Conservation (phyloP, 2,329 filamentous ascomycete species). For the Phoma sp. region DNA sequence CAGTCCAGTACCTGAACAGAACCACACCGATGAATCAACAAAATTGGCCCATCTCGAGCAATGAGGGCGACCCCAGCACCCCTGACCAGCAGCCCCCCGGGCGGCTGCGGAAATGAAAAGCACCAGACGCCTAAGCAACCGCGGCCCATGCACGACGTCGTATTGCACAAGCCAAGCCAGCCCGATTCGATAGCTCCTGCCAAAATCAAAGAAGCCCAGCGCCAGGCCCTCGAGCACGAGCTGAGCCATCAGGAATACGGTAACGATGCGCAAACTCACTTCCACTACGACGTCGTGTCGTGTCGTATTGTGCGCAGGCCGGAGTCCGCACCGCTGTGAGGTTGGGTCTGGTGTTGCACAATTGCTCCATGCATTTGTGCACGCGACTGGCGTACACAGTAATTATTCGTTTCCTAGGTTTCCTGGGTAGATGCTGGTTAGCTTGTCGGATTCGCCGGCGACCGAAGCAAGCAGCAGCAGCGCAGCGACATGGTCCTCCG, state of each 20-base stretch:
- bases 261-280: not conserved
- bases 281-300: too few relatives aligned
- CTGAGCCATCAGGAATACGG: slow-evolving; percentile 2
- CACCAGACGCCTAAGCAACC: slow-evolving; percentile 6
- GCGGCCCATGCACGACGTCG: slow-evolving; percentile 7
- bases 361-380: too few relatives aligned
- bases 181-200: slow-evolving; percentile 12
- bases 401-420: too few relatives aligned
- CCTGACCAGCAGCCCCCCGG: slow-evolving; percentile 5
- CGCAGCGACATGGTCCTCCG: too few relatives aligned
- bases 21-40: not conserved
- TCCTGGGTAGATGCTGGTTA: too few relatives aligned
- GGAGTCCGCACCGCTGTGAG: too few relatives aligned
- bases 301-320: too few relatives aligned
- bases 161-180: slow-evolving; percentile 8
- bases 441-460: too few relatives aligned
- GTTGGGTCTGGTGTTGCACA: too few relatives aligned
- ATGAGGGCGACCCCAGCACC: slow-evolving; percentile 3
- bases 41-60: not conserved
- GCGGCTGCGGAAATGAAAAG: slow-evolving; percentile 17
- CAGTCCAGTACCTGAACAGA: not conserved
- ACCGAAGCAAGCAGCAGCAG: too few relatives aligned
- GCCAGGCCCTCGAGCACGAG: slow-evolving; percentile 1
- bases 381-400: too few relatives aligned
- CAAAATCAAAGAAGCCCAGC: slow-evolving; percentile 5